These are phyloP conservation scores for Pulveroboletus ravenelii DNA, from an alignment of 768 basidiomycete species.

Conservation along the genomic window DNA sequence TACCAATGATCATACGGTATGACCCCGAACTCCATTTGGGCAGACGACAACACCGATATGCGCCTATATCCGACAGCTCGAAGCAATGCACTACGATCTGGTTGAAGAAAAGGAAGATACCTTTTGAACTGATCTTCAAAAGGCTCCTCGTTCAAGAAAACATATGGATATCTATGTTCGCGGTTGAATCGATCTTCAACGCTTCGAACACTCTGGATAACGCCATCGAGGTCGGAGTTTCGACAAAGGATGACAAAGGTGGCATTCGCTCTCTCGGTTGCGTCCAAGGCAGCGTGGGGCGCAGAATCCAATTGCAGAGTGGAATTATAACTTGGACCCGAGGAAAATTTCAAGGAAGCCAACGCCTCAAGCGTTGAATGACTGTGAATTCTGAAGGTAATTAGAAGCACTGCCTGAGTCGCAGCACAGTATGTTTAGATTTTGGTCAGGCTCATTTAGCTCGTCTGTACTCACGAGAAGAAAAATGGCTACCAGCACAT, in stretches of 20 bases:
- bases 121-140: conserved; percentile 51
- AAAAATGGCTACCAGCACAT: conserved; percentile 13
- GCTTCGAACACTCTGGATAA: conserved; percentile 46
- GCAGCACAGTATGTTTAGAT: not conserved
- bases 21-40: conserved; percentile 51
- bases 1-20: conserved; percentile 63
- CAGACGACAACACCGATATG: conserved; percentile 35
- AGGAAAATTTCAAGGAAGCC: not conserved
- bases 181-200: conserved; percentile 60
- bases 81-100: not conserved
- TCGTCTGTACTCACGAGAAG: conserved; percentile 18
- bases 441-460: no score
- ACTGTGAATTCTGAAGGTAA: conserved; percentile 3
- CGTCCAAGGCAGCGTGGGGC: not conserved
- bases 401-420: conserved; percentile 14
- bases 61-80: conserved; percentile 27
- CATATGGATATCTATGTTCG: conserved; percentile 53
- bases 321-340: not conserved
- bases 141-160: conserved; percentile 61
- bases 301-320: not conserved
- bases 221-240: conserved; percentile 43
- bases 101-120: conserved; percentile 16
- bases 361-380: not conserved
- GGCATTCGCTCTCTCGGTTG: conserved; percentile 43
- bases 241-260: conserved; percentile 55